These are phyloP conservation scores for Trichoderma reesei DNA, from an alignment of 495 filamentous ascomycete genomes.

Conservation along the genomic window DNA sequence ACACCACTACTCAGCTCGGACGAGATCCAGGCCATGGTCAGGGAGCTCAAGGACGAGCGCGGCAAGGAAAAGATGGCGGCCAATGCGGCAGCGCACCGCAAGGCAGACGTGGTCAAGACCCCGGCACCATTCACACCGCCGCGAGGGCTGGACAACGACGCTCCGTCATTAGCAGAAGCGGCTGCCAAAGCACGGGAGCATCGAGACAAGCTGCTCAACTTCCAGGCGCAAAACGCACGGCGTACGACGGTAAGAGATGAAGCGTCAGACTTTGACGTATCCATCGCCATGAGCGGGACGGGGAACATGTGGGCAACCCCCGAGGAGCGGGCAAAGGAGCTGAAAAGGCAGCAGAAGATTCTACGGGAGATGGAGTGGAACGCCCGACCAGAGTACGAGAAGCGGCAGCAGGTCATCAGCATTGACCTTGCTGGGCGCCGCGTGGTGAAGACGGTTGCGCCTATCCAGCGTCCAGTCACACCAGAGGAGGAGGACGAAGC, in stretches of 20 bases:
- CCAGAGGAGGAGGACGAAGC: slow-evolving; percentile 38
- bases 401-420: slow-evolving; percentile 75
- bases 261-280: slow-evolving; percentile 83
- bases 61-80: slow-evolving; percentile 75
- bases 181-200: slow-evolving; percentile 59
- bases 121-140: slow-evolving; percentile 41
- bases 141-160: slow-evolving; percentile 19
- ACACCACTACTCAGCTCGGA: slow-evolving; percentile 56
- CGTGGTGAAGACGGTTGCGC: slow-evolving; percentile 63
- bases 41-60: slow-evolving; percentile 73
- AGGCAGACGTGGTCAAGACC: slow-evolving; percentile 49
- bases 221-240: slow-evolving; percentile 80
- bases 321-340: slow-evolving; percentile 71
- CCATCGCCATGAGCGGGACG: slow-evolving; percentile 36
- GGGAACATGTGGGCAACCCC: slow-evolving; percentile 81
- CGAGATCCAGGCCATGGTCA: slow-evolving; percentile 77
- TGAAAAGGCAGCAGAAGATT: slow-evolving; percentile 86
- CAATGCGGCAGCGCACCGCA: slow-evolving; percentile 56
- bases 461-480: slow-evolving; percentile 40
- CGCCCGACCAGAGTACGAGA: slow-evolving; percentile 86
- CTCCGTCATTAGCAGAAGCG: slow-evolving; percentile 27
- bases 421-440: slow-evolving; percentile 73
- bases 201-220: slow-evolving; percentile 69
- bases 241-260: slow-evolving; percentile 87
- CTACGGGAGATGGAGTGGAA: slow-evolving; percentile 85